Conservation (phyloP, 2,329 filamentous ascomycete genomes). For the Capronia epimyces region DNA sequence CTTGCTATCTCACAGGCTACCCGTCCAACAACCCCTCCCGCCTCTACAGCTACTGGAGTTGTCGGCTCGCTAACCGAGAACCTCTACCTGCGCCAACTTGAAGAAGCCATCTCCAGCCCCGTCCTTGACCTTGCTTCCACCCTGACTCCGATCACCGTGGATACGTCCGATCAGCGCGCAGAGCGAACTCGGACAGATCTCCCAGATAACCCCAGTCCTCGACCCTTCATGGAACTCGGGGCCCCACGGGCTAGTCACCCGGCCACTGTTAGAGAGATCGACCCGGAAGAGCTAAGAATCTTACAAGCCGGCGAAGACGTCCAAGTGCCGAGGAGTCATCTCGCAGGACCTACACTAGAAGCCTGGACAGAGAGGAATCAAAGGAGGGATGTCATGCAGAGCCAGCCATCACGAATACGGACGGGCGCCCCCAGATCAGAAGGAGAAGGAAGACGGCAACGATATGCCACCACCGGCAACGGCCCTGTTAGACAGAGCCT, state of each 20-base stretch:
- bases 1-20: conserved; percentile 27
- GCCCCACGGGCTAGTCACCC: conserved; percentile 1
- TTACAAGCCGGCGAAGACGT: background rate
- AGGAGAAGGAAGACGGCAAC: conserved; percentile 1
- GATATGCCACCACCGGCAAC: conserved; percentile 4
- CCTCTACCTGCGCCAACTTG: conserved; percentile 46
- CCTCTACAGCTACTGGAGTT: conserved; percentile 7
- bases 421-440: background rate
- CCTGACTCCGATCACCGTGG: conserved; percentile 31
- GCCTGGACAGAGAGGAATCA: conserved; percentile 4
- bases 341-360: conserved; percentile 8
- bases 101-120: conserved; percentile 43
- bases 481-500: conserved; percentile 9
- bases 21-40: conserved; percentile 25
- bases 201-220: background rate
- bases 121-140: conserved; percentile 49
- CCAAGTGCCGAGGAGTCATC: background rate
- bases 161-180: background rate
- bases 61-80: conserved; percentile 29
- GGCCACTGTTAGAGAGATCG: background rate
- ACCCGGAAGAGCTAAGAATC: background rate
- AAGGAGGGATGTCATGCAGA: conserved; percentile 7
- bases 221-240: background rate
- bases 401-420: conserved; percentile 4
- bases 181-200: background rate